These are phyloP conservation scores for Aspergillus quadrilineatus DNA, from an alignment of 2,329 filamentous ascomycete species.

Conservation along the genomic window DNA sequence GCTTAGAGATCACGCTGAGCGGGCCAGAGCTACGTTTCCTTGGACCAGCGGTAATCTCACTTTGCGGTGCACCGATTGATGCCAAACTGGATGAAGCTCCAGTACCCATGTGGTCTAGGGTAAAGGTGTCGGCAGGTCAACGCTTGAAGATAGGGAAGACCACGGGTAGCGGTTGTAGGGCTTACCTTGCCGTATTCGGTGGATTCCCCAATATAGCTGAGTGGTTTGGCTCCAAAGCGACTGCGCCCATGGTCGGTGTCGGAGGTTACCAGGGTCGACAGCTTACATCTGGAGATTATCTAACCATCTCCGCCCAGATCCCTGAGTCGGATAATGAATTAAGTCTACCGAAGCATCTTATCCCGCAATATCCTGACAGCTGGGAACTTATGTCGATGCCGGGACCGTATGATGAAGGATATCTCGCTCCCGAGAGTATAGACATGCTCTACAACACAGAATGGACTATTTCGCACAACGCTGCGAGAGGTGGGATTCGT, in stretches of 20 bases:
- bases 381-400: constrained; percentile 57
- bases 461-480: constrained; percentile 64
- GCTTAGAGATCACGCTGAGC: constrained; percentile 60
- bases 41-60: constrained; percentile 53
- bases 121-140: constrained; percentile 53
- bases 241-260: constrained; percentile 57
- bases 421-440: constrained; percentile 52
- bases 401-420: constrained; percentile 58
- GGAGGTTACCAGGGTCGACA: constrained; percentile 61
- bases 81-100: constrained; percentile 51
- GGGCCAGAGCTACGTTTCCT: constrained; percentile 61
- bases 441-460: constrained; percentile 57
- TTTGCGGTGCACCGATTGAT: constrained; percentile 58
- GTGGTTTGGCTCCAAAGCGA: constrained; percentile 61
- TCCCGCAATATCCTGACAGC: constrained; percentile 50
- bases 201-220: constrained; percentile 56
- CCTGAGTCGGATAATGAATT: constrained; percentile 35
- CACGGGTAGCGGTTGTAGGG: constrained; percentile 53
- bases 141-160: constrained; percentile 57
- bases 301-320: constrained; percentile 46
- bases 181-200: constrained; percentile 59
- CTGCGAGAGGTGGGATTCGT: constrained; percentile 60
- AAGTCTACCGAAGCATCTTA: constrained; percentile 46
- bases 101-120: constrained; percentile 56
- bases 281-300: constrained; percentile 55